Evolutionary conservation across 805 yeast genomes (phyloP).

Genomic region (Wickerhamiella allomyrinae): DNA sequence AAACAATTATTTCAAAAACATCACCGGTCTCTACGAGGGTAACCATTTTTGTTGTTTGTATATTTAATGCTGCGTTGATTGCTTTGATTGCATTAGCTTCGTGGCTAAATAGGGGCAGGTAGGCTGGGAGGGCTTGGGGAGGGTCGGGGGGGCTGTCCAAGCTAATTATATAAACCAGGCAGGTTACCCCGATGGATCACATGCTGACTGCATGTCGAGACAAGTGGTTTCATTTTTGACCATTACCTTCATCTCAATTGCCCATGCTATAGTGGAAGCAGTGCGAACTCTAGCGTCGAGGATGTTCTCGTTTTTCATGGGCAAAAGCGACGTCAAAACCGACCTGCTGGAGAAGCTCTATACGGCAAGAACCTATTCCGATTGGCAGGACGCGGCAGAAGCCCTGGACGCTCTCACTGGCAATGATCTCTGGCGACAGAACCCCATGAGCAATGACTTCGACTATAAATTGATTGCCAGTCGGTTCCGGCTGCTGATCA

Average conservation of each 20-base stretch:
- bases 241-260: background rate
- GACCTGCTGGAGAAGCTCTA: slow-evolving; percentile 17
- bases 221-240: background rate
- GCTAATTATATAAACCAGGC: too few relatives aligned
- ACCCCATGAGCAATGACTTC: slow-evolving; percentile 65
- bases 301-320: background rate
- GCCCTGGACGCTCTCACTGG: slow-evolving; percentile 30
- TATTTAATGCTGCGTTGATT: too few relatives aligned
- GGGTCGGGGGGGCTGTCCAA: too few relatives aligned
- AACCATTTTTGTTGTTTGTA: too few relatives aligned
- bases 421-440: slow-evolving; percentile 46
- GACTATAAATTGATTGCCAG: slow-evolving; percentile 75
- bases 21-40: too few relatives aligned
- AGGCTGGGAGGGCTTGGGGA: too few relatives aligned
- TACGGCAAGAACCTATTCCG: slow-evolving; percentile 43
- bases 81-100: too few relatives aligned
- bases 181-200: too few relatives aligned
- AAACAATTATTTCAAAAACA: too few relatives aligned
- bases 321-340: background rate
- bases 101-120: too few relatives aligned
- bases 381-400: slow-evolving; percentile 44
- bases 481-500: slow-evolving; percentile 45
- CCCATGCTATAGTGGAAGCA: background rate
- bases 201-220: background rate
- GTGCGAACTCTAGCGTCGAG: background rate